A percentile compares a stretch with the other conserved stretches of the same genome.
phyloP scores from a whole-genome alignment of 257 asterid genomes.

The Nicotiana sylvestris region DNA sequence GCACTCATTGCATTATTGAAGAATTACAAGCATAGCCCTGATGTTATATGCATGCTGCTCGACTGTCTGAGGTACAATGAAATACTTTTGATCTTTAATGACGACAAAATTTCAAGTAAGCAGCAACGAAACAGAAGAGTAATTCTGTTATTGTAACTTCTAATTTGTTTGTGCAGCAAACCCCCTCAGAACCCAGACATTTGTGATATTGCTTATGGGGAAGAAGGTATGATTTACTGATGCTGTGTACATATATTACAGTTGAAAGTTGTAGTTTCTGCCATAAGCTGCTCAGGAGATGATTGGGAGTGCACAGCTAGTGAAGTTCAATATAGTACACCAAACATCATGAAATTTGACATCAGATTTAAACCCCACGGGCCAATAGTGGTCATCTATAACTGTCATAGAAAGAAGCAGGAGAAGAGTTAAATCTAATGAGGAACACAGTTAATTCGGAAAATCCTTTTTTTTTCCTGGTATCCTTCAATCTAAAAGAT shows the following conservation, averaged over 20 bases:
- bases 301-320: not conserved
- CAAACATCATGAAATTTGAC: not conserved
- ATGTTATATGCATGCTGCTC: constrained; percentile 65
- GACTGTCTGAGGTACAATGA: constrained; percentile 67
- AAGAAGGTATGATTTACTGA: constrained; percentile 38
- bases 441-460: not conserved
- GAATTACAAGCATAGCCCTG: constrained; percentile 59
- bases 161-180: constrained; percentile 44
- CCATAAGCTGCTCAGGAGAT: not conserved
- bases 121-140: not conserved
- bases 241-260: not conserved
- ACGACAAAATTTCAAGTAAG: not conserved
- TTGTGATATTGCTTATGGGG: constrained; percentile 27
- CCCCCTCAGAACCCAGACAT: constrained; percentile 36
- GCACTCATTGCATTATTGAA: constrained; percentile 56
- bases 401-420: not conserved
- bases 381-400: not conserved
- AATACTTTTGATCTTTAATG: not conserved
- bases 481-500: not conserved
- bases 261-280: not conserved
- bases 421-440: not conserved
- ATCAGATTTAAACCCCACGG: not conserved
- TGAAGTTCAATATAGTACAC: not conserved
- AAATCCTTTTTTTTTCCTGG: not conserved
- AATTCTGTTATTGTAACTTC: not conserved